Evolutionary conservation across 2,329 filamentous ascomycete species (phyloP).

Genomic region (Aureobasidium sp.): DNA sequence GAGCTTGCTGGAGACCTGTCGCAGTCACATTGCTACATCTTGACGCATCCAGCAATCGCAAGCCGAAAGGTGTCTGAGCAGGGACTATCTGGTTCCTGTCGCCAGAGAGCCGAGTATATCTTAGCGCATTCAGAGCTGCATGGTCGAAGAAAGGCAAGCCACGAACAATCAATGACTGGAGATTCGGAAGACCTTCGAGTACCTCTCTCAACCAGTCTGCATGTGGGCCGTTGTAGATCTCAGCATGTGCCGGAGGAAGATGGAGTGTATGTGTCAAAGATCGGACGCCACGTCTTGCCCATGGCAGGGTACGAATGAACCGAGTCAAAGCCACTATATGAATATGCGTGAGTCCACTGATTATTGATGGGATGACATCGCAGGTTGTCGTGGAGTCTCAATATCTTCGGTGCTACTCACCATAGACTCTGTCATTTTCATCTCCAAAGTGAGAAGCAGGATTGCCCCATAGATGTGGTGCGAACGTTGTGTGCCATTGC

Average conservation of each 20-base stretch:
- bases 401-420: conserved; percentile 23
- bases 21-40: conserved; percentile 54
- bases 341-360: neutral
- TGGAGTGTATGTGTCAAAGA: conserved; percentile 55
- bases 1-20: conserved; percentile 43
- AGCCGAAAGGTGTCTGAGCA: conserved; percentile 32
- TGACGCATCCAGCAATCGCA: conserved; percentile 52
- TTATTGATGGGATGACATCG: neutral
- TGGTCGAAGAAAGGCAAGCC: conserved; percentile 57
- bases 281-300: conserved; percentile 46
- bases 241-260: conserved; percentile 53
- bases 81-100: neutral
- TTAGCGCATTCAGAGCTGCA: conserved; percentile 47
- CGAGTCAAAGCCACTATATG: conserved; percentile 49
- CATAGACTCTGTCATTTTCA: conserved; percentile 55
- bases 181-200: conserved; percentile 49
- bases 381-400: neutral
- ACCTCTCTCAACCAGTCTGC: conserved; percentile 54
- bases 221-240: conserved; percentile 54
- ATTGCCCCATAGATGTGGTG: conserved; percentile 55
- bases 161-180: conserved; percentile 54
- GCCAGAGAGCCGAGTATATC: conserved; percentile 19
- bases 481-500: conserved; percentile 53
- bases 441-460: conserved; percentile 56
- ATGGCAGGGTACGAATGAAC: conserved; percentile 51